phyloP scores from a whole-genome alignment of 768 basidiomycete species.

The Psilocybe tampanensis region DNA sequence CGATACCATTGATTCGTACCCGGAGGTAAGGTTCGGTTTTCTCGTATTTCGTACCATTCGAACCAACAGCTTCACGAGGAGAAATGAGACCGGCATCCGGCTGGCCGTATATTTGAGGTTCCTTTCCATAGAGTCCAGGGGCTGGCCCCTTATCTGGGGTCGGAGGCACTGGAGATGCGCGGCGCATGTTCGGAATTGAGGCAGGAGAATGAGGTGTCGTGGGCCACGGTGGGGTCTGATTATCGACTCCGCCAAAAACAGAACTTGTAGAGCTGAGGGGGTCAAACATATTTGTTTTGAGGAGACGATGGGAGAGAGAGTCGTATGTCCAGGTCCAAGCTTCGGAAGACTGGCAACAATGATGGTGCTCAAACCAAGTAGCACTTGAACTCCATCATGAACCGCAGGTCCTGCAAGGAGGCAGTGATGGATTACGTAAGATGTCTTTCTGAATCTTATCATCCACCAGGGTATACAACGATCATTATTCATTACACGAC shows the following conservation, averaged over 20 bases:
- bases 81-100: constrained; percentile 84
- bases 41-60: constrained; percentile 75
- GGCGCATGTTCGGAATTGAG: constrained; percentile 71
- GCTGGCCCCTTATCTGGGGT: constrained; percentile 55
- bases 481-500: not conserved
- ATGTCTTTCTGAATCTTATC: no score
- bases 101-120: constrained; percentile 86
- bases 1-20: constrained; percentile 87
- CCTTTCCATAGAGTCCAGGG: constrained; percentile 70
- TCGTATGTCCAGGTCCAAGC: not conserved
- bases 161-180: constrained; percentile 54
- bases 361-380: no score
- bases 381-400: no score
- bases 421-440: no score
- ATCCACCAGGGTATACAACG: constrained; percentile 5
- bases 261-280: constrained; percentile 63
- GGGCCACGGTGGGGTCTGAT: constrained; percentile 69
- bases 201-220: constrained; percentile 77
- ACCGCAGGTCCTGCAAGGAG: no score
- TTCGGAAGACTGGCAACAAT: not conserved
- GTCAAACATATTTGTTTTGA: constrained; percentile 58
- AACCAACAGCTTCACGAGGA: constrained; percentile 61
- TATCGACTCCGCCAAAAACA: constrained; percentile 53
- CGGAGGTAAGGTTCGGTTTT: constrained; percentile 83
- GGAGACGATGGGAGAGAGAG: not conserved